These are phyloP conservation scores for Penicillium maclennaniae DNA, from an alignment of 495 filamentous ascomycete genomes.

Conservation along the genomic window DNA sequence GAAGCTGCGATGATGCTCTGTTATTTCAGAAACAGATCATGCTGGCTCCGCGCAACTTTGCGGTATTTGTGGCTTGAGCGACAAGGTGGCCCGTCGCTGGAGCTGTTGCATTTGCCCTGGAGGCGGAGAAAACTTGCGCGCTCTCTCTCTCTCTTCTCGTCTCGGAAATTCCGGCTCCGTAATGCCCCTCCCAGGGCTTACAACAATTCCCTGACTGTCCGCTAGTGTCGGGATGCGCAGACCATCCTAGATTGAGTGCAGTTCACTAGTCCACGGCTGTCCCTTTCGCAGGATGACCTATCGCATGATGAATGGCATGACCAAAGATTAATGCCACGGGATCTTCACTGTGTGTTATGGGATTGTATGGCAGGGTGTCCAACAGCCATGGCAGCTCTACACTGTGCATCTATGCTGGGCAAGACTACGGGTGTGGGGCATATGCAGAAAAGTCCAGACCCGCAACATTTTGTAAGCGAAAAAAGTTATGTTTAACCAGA, in stretches of 20 bases:
- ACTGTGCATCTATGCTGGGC: background rate
- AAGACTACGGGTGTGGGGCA: background rate
- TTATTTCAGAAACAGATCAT: background rate
- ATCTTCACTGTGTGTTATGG: background rate
- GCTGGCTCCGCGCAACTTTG: background rate
- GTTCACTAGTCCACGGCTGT: background rate
- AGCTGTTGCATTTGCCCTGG: background rate
- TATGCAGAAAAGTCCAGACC: background rate
- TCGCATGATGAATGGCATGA: background rate
- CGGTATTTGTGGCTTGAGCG: background rate
- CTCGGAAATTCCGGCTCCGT: background rate
- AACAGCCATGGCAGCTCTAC: background rate
- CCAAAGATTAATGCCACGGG: background rate
- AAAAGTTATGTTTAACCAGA: background rate
- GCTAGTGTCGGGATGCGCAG: background rate
- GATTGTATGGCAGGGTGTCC: background rate
- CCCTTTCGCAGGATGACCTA: background rate
- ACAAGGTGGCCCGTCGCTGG: background rate
- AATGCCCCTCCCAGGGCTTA: background rate
- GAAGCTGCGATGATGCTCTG: constrained; percentile 6
- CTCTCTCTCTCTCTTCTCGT: too few species aligned
- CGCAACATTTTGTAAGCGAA: background rate
- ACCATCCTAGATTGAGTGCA: background rate
- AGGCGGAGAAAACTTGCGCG: background rate
- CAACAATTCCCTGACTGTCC: background rate